A percentile compares a stretch with the other conserved stretches of the same genome.
Conservation (phyloP, 2,329 filamentous ascomycete species). For the Ascochyta fabae region DNA sequence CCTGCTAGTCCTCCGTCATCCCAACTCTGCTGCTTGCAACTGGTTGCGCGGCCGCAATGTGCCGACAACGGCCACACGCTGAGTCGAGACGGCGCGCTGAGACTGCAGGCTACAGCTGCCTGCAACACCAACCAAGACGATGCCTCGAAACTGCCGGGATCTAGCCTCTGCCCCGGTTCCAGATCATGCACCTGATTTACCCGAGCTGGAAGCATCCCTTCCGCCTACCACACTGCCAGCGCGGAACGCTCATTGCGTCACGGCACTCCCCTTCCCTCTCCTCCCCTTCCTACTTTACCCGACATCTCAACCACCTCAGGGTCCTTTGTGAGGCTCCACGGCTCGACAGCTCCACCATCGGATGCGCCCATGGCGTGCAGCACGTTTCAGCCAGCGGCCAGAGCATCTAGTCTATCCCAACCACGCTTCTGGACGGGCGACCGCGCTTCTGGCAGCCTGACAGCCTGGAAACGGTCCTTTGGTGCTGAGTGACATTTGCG, state of each 20-base stretch:
- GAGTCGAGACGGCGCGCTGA: slow-evolving; percentile 7
- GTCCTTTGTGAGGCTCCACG: slow-evolving; percentile 29
- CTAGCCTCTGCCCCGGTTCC: slow-evolving; percentile 7
- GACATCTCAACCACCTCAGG: slow-evolving; percentile 29
- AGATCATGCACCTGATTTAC: slow-evolving; percentile 16
- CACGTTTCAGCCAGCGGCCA: slow-evolving; percentile 26
- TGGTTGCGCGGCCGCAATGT: slow-evolving; percentile 9
- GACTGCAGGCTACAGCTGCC: background rate
- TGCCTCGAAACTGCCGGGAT: background rate
- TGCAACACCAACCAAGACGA: background rate
- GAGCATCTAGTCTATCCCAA: slow-evolving; percentile 23
- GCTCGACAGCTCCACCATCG: slow-evolving; percentile 24
- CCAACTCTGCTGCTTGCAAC: slow-evolving; percentile 10
- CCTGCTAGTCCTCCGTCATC: slow-evolving; percentile 5
- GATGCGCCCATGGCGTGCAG: slow-evolving; percentile 18
- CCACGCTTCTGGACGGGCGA: slow-evolving; percentile 19
- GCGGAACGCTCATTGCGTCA: slow-evolving; percentile 16
- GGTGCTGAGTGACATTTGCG: background rate
- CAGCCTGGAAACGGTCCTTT: background rate
- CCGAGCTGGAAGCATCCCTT: slow-evolving; percentile 22
- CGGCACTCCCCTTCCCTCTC: slow-evolving; percentile 22
- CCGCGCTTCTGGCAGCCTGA: slow-evolving; percentile 17
- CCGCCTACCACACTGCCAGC: slow-evolving; percentile 9
- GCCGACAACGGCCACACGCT: slow-evolving; percentile 8
- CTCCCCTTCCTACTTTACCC: slow-evolving; percentile 32